Evolutionary conservation across 805 yeast genomes (phyloP).

Genomic region (Zygosaccharomyces bailii): DNA sequence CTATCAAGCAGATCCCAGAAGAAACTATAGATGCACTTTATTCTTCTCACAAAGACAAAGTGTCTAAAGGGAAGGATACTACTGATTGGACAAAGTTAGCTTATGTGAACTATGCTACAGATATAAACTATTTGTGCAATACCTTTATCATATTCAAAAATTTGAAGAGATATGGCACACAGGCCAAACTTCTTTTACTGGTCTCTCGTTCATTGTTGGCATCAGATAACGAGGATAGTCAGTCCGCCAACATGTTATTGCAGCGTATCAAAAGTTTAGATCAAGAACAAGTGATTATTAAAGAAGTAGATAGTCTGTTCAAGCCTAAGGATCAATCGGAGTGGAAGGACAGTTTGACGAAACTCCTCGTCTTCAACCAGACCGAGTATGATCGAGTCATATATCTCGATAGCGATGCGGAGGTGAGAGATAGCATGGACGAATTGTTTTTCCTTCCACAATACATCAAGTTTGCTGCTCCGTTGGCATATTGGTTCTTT

Average conservation of each 20-base stretch:
- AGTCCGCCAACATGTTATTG: constrained; percentile 10
- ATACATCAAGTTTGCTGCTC: constrained; percentile 43
- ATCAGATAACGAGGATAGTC: constrained; percentile 19
- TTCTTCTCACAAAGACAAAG: constrained; percentile 10
- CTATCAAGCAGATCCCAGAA: constrained; percentile 31
- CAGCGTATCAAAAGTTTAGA: constrained; percentile 12
- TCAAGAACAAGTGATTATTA: constrained; percentile 28
- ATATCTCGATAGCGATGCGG: constrained; percentile 57
- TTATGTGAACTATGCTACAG: constrained; percentile 61
- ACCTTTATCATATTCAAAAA: constrained; percentile 47
- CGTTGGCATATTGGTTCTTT: constrained; percentile 43
- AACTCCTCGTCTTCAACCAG: constrained; percentile 49
- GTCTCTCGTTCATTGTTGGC: constrained; percentile 33
- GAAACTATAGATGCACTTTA: constrained; percentile 28
- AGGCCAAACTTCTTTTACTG: constrained; percentile 48
- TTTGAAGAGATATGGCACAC: constrained; percentile 38
- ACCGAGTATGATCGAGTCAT: constrained; percentile 50
- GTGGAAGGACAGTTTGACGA: constrained; percentile 55
- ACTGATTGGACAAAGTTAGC: constrained; percentile 48
- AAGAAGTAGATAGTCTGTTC: constrained; percentile 23
- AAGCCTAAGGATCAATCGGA: constrained; percentile 31
- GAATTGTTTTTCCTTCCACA: constrained; percentile 51
- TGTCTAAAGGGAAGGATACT: constrained; percentile 11
- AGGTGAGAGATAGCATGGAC: constrained; percentile 43
- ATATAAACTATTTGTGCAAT: constrained; percentile 47